phyloP scores from a whole-genome alignment of 2,329 filamentous ascomycete species.

The Mycogone perniciosa region DNA sequence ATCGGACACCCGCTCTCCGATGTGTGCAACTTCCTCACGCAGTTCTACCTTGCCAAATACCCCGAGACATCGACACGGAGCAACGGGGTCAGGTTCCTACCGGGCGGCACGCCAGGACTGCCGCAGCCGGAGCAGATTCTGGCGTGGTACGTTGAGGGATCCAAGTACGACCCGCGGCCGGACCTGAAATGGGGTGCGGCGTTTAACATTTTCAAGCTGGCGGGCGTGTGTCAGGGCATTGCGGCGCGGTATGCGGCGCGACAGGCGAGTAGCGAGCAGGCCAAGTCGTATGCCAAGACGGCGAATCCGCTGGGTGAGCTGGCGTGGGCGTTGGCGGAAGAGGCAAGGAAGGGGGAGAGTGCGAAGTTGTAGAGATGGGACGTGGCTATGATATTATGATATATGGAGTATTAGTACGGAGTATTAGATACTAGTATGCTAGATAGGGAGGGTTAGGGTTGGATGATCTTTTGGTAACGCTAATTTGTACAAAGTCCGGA shows the following conservation, averaged over 20 bases:
- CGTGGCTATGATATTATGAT: background rate
- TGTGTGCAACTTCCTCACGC: slow-evolving; percentile 64
- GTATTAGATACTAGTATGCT: no score
- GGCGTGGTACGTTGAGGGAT: slow-evolving; percentile 38
- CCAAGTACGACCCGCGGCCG: slow-evolving; percentile 62
- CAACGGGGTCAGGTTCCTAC: slow-evolving; percentile 49
- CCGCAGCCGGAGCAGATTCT: slow-evolving; percentile 36
- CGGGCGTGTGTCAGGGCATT: slow-evolving; percentile 76
- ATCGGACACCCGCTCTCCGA: slow-evolving; percentile 94
- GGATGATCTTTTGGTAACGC: no score
- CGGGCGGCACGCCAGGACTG: slow-evolving; percentile 59
- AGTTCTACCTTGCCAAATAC: slow-evolving; percentile 32
- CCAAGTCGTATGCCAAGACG: slow-evolving; percentile 62
- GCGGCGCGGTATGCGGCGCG: slow-evolving; percentile 77
- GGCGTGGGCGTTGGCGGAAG: slow-evolving; percentile 67
- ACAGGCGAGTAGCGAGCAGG: slow-evolving; percentile 84
- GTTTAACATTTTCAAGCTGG: slow-evolving; percentile 55
- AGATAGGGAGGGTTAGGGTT: no score
- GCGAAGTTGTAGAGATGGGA: slow-evolving; percentile 21
- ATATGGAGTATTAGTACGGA: no score
- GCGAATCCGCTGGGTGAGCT: slow-evolving; percentile 68
- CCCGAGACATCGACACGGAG: slow-evolving; percentile 17
- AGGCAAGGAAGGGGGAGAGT: slow-evolving; percentile 22
- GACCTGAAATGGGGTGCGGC: slow-evolving; percentile 57
- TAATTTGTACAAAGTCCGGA: no score